Percentiles rank a stretch among this genome's conserved stretches.
Evolutionary conservation across 768 basidiomycete genomes (phyloP).

Genomic region (Termitomyces sp.): DNA sequence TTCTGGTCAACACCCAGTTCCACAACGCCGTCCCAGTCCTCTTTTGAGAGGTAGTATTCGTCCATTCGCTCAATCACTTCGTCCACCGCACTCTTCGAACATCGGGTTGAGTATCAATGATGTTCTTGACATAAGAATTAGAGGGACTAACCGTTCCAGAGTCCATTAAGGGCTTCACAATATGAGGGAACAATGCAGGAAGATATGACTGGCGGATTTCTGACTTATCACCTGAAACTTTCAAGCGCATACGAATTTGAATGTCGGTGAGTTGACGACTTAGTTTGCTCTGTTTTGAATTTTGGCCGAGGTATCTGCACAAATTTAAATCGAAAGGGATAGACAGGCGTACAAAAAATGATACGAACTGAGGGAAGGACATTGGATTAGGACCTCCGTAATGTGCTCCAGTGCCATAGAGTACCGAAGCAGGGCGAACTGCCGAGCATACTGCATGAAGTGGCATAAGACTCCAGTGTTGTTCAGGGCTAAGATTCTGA

Average conservation of each 20-base stretch:
- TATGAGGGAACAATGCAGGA: constrained; percentile 78
- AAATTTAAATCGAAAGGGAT: background rate
- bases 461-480: constrained; percentile 96
- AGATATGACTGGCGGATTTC: constrained; percentile 93
- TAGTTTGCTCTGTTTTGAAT: constrained; percentile 88
- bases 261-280: constrained; percentile 80
- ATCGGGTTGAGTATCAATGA: constrained; percentile 2
- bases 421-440: constrained; percentile 78
- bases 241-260: constrained; percentile 93
- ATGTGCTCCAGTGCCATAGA: constrained; percentile 71
- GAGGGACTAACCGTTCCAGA: constrained; percentile 61
- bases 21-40: constrained; percentile 96
- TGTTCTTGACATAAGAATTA: background rate
- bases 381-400: constrained; percentile 66
- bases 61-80: constrained; percentile 89
- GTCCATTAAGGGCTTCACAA: constrained; percentile 77
- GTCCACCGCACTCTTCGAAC: constrained; percentile 66
- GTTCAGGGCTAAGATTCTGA: constrained; percentile 61
- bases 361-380: constrained; percentile 79
- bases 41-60: constrained; percentile 87
- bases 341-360: background rate
- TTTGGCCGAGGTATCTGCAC: constrained; percentile 92
- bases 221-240: constrained; percentile 83
- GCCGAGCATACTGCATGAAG: constrained; percentile 90
- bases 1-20: constrained; percentile 87